Evolutionary conservation across 2,329 filamentous ascomycete genomes (phyloP).

Genomic region (Diaporthe citriasiana): DNA sequence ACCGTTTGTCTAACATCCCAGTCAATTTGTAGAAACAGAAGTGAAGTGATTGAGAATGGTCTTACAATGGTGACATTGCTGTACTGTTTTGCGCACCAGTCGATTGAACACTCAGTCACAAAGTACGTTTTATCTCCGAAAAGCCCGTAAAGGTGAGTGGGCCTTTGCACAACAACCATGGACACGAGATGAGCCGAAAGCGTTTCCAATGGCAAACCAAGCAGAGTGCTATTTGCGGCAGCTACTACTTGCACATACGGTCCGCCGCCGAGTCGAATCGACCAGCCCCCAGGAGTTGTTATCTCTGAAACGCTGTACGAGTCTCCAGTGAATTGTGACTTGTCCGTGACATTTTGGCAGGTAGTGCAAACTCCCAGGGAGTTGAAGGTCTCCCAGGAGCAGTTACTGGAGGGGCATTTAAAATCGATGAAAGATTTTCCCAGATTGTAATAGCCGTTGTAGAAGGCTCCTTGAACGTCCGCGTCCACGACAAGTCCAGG

Average conservation of each 20-base stretch:
- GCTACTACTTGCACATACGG: not conserved
- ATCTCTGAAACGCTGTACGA: not conserved
- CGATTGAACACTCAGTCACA: not conserved
- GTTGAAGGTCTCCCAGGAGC: not conserved
- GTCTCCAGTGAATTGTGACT: not conserved
- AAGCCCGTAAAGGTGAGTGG: not conserved
- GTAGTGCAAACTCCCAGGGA: not conserved
- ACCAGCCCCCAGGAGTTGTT: not conserved
- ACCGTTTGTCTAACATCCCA: not conserved
- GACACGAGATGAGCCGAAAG: not conserved
- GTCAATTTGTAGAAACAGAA: not conserved
- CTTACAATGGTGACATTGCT: conserved; percentile 7
- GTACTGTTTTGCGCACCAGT: not conserved
- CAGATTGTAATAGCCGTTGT: not conserved
- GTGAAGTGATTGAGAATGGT: not conserved
- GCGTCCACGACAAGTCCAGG: not conserved
- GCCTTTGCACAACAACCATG: not conserved
- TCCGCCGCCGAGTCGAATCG: accelerated
- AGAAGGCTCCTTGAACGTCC: not conserved
- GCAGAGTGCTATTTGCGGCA: not conserved
- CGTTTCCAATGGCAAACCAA: not conserved
- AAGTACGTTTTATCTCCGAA: too few relatives aligned
- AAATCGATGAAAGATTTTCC: not conserved
- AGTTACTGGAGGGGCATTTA: not conserved
- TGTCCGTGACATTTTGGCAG: not conserved